Evolutionary conservation across 495 filamentous ascomycete genomes (phyloP).

Genomic region (Patellaria atrata): DNA sequence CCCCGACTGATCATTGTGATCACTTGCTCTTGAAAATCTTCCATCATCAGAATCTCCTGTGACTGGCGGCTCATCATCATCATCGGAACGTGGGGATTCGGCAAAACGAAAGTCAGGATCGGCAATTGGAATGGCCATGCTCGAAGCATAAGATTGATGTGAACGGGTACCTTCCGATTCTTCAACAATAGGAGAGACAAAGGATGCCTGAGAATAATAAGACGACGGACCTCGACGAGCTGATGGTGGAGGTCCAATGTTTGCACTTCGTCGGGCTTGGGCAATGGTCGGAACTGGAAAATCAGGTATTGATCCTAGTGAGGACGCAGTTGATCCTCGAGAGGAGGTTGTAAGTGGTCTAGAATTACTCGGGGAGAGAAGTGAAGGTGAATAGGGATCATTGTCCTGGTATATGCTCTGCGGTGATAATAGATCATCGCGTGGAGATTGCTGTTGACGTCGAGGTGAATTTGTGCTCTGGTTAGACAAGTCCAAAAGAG

Average conservation of each 20-base stretch:
- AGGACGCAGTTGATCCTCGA: constrained; percentile 22
- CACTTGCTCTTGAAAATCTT: constrained; percentile 27
- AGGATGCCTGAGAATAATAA: constrained; percentile 56
- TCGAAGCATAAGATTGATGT: constrained; percentile 66
- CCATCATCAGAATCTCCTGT: constrained; percentile 19
- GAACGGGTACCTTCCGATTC: constrained; percentile 42
- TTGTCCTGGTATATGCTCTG: constrained; percentile 10
- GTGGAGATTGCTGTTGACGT: constrained; percentile 26
- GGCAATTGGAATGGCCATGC: constrained; percentile 56
- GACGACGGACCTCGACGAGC: constrained; percentile 58
- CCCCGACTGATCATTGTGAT: constrained; percentile 44
- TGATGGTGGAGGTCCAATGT: constrained; percentile 50
- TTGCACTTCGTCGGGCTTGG: constrained; percentile 38
- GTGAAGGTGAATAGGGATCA: constrained; percentile 13
- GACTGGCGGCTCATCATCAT: constrained; percentile 30
- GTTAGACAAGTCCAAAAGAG: constrained; percentile 33
- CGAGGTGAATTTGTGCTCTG: constrained; percentile 30
- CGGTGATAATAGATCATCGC: constrained; percentile 7
- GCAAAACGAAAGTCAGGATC: constrained; percentile 22
- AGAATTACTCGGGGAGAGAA: constrained; percentile 17
- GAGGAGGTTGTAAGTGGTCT: constrained; percentile 20
- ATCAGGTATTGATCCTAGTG: constrained; percentile 45
- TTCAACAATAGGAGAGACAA: constrained; percentile 79
- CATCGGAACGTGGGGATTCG: constrained; percentile 26
- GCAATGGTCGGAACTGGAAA: constrained; percentile 36